Evolutionary conservation across 176 grass and related monocot species (phyloP).

Genomic region (Carex littledalei): DNA sequence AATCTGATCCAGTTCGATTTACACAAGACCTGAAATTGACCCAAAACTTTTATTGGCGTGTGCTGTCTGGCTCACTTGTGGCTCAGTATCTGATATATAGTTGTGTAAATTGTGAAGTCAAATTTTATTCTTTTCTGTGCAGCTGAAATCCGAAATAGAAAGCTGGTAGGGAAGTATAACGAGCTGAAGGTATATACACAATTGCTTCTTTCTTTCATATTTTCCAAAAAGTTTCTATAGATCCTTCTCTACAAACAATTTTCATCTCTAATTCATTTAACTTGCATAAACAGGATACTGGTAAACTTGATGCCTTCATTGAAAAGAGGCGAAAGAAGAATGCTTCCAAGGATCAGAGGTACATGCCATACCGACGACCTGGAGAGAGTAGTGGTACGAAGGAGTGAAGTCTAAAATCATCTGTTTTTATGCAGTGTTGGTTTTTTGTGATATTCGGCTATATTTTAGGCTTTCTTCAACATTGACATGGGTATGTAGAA

Average conservation of each 20-base stretch:
- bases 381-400: slow-evolving; percentile 26
- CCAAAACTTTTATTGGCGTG: background rate
- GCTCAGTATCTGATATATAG: background rate
- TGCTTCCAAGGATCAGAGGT: slow-evolving; percentile 91
- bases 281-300: slow-evolving; percentile 41
- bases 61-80: background rate
- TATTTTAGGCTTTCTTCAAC: background rate
- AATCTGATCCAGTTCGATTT: background rate
- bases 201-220: background rate
- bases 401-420: slow-evolving; percentile 3
- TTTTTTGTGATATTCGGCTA: background rate
- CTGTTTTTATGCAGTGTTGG: background rate
- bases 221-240: background rate
- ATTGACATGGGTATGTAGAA: background rate
- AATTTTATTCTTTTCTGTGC: slow-evolving; percentile 35
- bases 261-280: background rate
- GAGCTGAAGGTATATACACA: slow-evolving; percentile 80
- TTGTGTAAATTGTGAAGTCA: slow-evolving; percentile 9
- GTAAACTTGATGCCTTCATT: slow-evolving; percentile 79
- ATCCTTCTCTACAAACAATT: background rate
- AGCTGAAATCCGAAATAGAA: slow-evolving; percentile 87
- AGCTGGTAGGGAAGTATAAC: slow-evolving; percentile 78
- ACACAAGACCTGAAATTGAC: background rate
- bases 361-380: slow-evolving; percentile 73
- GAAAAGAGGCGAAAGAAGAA: slow-evolving; percentile 77